Evolutionary conservation across 1,139 yeast species (phyloP).

Genomic region (Magnusiomyces magnusii): DNA sequence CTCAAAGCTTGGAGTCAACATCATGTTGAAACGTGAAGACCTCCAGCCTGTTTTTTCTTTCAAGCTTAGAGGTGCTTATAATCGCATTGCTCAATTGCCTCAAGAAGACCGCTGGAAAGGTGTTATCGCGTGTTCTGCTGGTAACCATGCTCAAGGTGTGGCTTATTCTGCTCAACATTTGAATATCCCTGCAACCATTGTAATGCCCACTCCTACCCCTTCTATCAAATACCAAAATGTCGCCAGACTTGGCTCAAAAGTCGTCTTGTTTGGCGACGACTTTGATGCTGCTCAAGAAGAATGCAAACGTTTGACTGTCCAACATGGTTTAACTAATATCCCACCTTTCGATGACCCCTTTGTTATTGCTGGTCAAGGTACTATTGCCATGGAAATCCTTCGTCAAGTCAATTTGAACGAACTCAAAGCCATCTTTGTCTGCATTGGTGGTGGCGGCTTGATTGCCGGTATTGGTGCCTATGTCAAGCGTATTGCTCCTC

Average conservation of each 20-base stretch:
- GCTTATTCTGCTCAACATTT: slow-evolving; percentile 82
- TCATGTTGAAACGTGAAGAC: slow-evolving; percentile 83
- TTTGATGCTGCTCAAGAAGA: slow-evolving; percentile 90
- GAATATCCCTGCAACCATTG: slow-evolving; percentile 89
- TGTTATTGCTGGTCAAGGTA: slow-evolving; percentile 99
- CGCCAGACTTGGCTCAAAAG: slow-evolving; percentile 86
- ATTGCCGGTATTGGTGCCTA: slow-evolving; percentile 88
- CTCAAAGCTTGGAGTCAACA: slow-evolving; percentile 61
- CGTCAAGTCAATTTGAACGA: slow-evolving; percentile 77
- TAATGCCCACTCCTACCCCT: slow-evolving; percentile 97
- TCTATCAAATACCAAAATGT: slow-evolving; percentile 89
- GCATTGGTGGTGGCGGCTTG: slow-evolving; percentile 97
- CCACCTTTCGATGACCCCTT: slow-evolving; percentile 98
- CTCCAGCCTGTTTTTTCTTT: slow-evolving; percentile 90
- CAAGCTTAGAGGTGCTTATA: slow-evolving; percentile 95
- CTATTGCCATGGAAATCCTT: slow-evolving; percentile 85
- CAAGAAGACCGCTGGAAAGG: slow-evolving; percentile 67
- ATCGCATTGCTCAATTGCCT: slow-evolving; percentile 85
- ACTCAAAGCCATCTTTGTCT: slow-evolving; percentile 79
- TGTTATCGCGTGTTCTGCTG: slow-evolving; percentile 97
- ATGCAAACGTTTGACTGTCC: slow-evolving; percentile 61
- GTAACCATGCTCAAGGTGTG: slow-evolving; percentile 99
- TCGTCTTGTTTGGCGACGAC: slow-evolving; percentile 86
- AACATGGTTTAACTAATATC: slow-evolving; percentile 72
- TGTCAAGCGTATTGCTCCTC: slow-evolving; percentile 94